These are phyloP conservation scores for Pyropia haitanensis DNA, from an alignment of 23 red algal species.

Conservation along the genomic window DNA sequence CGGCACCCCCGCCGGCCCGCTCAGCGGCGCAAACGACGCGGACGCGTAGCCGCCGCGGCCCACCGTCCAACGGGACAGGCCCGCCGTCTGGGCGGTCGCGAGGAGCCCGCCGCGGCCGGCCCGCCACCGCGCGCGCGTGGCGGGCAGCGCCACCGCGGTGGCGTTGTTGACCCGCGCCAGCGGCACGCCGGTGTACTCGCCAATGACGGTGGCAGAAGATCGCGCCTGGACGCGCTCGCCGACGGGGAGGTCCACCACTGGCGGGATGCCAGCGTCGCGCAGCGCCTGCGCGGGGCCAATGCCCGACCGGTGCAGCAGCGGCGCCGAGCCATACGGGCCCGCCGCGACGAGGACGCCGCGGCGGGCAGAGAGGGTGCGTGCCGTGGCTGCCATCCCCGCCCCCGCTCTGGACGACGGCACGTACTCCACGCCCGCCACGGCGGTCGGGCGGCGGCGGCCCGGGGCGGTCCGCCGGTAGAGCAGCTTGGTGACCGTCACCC, in stretches of 20 bases:
- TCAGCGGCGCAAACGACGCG: not conserved
- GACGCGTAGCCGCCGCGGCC: conserved; percentile 6
- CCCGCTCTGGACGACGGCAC: not conserved
- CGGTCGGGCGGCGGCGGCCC: not conserved
- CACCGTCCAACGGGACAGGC: not conserved
- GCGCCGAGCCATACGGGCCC: conserved; percentile 50
- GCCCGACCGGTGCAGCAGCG: conserved; percentile 58
- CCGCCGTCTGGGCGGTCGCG: not conserved
- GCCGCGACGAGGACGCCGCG: conserved; percentile 35
- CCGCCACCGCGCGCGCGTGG: not conserved
- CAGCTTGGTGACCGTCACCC: conserved; percentile 12
- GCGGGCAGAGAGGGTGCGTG: not conserved
- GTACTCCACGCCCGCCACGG: conserved; percentile 11
- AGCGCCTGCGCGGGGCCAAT: conserved; percentile 39
- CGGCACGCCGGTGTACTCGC: conserved; percentile 25
- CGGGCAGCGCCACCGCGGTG: not conserved
- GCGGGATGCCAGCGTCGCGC: conserved; percentile 2
- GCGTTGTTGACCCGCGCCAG: conserved; percentile 9
- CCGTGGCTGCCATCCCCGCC: not conserved
- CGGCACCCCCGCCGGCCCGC: not conserved
- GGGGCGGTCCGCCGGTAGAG: not conserved
- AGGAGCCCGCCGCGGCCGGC: conserved; percentile 19
- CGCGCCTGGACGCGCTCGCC: conserved; percentile 12
- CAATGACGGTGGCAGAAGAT: conserved; percentile 4
- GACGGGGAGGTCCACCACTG: conserved; percentile 22